Evolutionary conservation across 768 basidiomycete genomes (phyloP).

Genomic region (Leucosporidium scottii): DNA sequence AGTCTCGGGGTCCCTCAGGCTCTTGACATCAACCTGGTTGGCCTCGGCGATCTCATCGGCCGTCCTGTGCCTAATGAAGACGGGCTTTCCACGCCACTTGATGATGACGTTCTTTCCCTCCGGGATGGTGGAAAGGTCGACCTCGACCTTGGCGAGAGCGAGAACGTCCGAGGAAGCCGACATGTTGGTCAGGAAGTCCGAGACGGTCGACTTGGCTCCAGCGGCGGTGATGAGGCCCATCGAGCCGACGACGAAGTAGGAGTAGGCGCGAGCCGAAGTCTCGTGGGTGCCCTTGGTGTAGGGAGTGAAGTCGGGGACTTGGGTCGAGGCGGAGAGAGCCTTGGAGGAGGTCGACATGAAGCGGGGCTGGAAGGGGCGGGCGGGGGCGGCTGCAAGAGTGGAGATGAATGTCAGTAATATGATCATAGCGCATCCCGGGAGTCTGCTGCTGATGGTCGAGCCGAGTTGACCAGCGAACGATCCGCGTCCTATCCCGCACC

Average conservation of each 20-base stretch:
- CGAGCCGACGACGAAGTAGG: constrained; percentile 51
- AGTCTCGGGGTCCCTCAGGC: constrained; percentile 80
- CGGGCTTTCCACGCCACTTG: constrained; percentile 98
- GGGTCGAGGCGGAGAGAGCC: constrained; percentile 47
- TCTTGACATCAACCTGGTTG: constrained; percentile 71
- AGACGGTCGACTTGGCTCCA: constrained; percentile 84
- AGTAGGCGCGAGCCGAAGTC: constrained; percentile 42
- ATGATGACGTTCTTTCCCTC: constrained; percentile 53
- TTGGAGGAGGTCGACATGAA: constrained; percentile 59
- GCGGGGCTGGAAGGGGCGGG: constrained; percentile 47
- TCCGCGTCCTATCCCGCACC: no score
- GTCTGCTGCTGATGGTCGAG: no score
- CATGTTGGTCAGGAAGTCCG: constrained; percentile 93
- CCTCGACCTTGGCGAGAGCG: constrained; percentile 94
- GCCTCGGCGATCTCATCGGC: constrained; percentile 87
- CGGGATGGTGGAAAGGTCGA: constrained; percentile 80
- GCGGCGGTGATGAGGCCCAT: constrained; percentile 91
- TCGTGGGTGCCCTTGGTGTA: constrained; percentile 65
- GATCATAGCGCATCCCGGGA: neutral
- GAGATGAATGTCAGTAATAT: neutral
- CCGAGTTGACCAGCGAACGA: no score
- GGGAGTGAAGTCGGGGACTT: constrained; percentile 79
- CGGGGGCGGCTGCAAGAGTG: constrained; percentile 6
- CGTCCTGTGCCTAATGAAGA: constrained; percentile 97
- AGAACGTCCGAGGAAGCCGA: constrained; percentile 95